A percentile compares a stretch with the other conserved stretches of the same genome.
Evolutionary conservation across 805 yeast species (phyloP).

Genomic region (Candida ortonii): DNA sequence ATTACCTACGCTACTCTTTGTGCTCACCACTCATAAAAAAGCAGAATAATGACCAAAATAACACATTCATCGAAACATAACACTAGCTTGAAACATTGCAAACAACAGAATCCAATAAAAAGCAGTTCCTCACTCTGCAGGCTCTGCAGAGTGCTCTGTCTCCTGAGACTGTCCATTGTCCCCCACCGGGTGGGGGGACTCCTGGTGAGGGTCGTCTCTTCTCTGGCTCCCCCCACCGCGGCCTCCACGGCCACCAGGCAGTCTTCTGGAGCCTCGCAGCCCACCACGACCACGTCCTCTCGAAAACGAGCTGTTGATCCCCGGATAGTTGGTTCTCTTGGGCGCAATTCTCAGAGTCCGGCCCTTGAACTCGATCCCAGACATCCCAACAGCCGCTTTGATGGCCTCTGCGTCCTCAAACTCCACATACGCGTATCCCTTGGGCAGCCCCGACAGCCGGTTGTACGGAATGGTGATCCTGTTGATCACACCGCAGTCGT

Average conservation of each 20-base stretch:
- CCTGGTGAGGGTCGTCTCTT: conserved; percentile 4
- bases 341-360: conserved; percentile 66
- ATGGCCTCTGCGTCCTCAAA: conserved; percentile 64
- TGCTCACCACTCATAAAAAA: not conserved
- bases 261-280: conserved; percentile 46
- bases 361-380: conserved; percentile 63
- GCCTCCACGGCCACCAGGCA: conserved; percentile 8
- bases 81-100: not conserved
- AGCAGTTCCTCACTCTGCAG: not conserved
- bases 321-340: conserved; percentile 76
- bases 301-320: conserved; percentile 39
- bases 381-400: conserved; percentile 58
- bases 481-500: conserved; percentile 66
- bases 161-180: conserved; percentile 12
- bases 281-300: conserved; percentile 41
- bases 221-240: conserved; percentile 10
- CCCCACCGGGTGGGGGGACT: conserved; percentile 6
- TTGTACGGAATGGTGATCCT: conserved; percentile 76
- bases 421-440: conserved; percentile 84
- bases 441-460: conserved; percentile 71
- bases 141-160: conserved; percentile 8
- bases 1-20: not conserved
- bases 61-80: not conserved
- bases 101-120: not conserved
- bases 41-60: not conserved